Conservation (phyloP, 129 eudicot species). For the Pseudognaphalium luteoalbum region DNA sequence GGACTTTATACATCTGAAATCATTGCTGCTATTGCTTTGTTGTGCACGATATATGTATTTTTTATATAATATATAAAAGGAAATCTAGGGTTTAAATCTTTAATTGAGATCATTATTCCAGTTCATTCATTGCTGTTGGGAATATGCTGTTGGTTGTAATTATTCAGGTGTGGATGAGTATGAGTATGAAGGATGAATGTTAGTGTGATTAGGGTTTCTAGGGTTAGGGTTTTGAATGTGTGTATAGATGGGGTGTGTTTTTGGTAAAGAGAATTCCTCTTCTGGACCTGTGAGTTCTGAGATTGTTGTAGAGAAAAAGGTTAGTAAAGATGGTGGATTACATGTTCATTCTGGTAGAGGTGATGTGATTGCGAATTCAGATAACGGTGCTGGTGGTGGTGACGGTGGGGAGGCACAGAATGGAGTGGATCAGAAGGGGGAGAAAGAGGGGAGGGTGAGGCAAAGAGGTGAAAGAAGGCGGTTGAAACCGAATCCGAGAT, state of each 20-base stretch:
- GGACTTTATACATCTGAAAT: conserved; percentile 43
- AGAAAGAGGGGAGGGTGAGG: conserved; percentile 46
- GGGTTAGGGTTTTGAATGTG: conserved; percentile 30
- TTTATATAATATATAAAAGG: neutral
- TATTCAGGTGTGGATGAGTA: conserved; percentile 30
- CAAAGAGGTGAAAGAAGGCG: conserved; percentile 55
- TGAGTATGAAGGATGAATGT: conserved; percentile 27
- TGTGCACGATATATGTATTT: conserved; percentile 16
- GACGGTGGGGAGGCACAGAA: conserved; percentile 39
- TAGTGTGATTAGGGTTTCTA: conserved; percentile 39
- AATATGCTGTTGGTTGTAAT: conserved; percentile 23
- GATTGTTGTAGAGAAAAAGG: conserved; percentile 43
- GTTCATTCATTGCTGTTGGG: conserved; percentile 39
- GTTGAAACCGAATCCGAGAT: conserved; percentile 65
- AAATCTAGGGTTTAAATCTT: conserved; percentile 49
- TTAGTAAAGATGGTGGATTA: conserved; percentile 40
- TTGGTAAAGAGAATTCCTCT: conserved; percentile 67
- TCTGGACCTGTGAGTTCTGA: conserved; percentile 51
- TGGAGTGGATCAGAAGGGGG: conserved; percentile 50
- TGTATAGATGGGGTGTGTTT: conserved; percentile 82
- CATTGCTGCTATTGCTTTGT: conserved; percentile 68
- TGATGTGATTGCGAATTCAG: conserved; percentile 43
- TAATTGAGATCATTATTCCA: conserved; percentile 31
- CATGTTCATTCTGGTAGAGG: conserved; percentile 49
- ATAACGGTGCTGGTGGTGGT: conserved; percentile 17